phyloP scores from a whole-genome alignment of 2,329 filamentous ascomycete species.

The Fonsecaea nubica region DNA sequence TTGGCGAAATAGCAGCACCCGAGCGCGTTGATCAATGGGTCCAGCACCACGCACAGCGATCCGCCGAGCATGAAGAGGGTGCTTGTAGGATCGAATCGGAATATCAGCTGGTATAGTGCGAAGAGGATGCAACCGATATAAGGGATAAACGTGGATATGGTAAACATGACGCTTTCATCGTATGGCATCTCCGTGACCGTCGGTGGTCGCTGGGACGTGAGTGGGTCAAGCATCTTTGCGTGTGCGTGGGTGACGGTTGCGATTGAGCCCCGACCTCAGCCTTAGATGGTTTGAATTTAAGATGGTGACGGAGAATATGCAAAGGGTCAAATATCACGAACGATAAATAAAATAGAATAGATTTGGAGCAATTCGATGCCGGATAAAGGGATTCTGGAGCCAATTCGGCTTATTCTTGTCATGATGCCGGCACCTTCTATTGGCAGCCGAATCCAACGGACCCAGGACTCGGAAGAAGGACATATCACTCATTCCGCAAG shows the following conservation, averaged over 20 bases:
- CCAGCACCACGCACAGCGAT: conserved; percentile 1
- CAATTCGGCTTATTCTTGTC: neutral
- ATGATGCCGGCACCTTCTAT: conserved; percentile 7
- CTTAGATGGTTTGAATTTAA: neutral
- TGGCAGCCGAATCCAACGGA: neutral
- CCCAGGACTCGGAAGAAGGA: conserved; percentile 1
- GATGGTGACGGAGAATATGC: neutral
- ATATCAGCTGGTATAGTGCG: conserved; percentile 1
- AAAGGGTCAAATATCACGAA: neutral
- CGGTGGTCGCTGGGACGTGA: neutral
- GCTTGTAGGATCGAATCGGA: neutral
- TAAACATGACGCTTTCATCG: conserved; percentile 7
- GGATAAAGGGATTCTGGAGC: neutral
- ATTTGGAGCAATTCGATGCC: neutral
- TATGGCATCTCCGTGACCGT: conserved; percentile 11
- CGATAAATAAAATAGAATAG: neutral
- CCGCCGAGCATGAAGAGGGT: conserved; percentile 5
- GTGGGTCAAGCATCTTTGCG: conserved; percentile 10
- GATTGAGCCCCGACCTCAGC: neutral
- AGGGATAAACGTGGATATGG: conserved; percentile 6
- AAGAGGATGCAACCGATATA: conserved; percentile 5
- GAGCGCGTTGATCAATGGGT: conserved; percentile 6
- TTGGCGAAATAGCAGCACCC: conserved; percentile 6
- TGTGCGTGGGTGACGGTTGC: conserved; percentile 1
- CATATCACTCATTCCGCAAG: conserved; percentile 5